Percentiles rank a stretch among this genome's conserved stretches.
Evolutionary conservation across 176 grass and related monocot genomes (phyloP).

Genomic region (Triticum aestivum): DNA sequence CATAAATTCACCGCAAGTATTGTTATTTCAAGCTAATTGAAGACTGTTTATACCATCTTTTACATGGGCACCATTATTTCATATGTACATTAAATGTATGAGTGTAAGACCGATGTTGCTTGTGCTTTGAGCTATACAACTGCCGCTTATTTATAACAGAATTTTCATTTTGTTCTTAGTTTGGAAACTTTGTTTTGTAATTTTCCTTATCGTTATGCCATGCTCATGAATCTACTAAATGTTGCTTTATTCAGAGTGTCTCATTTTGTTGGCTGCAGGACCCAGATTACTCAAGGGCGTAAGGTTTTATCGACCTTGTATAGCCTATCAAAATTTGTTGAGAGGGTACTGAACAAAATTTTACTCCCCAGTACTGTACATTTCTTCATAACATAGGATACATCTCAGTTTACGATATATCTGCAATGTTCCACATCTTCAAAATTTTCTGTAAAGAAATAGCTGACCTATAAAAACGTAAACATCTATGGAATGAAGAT

Average conservation of each 20-base stretch:
- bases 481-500: background rate
- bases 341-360: slow-evolving; percentile 60
- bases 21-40: slow-evolving; percentile 10
- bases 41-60: background rate
- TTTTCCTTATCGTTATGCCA: slow-evolving; percentile 8
- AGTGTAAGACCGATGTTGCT: background rate
- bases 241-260: slow-evolving; percentile 22
- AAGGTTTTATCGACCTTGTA: slow-evolving; percentile 75
- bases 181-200: slow-evolving; percentile 4
- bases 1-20: background rate
- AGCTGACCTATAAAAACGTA: slow-evolving; percentile 12
- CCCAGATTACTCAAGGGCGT: slow-evolving; percentile 91
- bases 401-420: slow-evolving; percentile 7
- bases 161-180: slow-evolving; percentile 23
- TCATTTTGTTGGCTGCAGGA: slow-evolving; percentile 53
- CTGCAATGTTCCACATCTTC: background rate
- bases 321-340: slow-evolving; percentile 85
- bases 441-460: background rate
- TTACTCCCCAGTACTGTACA: background rate
- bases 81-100: background rate
- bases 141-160: background rate
- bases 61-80: background rate
- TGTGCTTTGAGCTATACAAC: background rate
- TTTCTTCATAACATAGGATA: background rate
- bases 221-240: background rate